phyloP scores from a whole-genome alignment of 768 basidiomycete species.

The Leccinum barrowsii region DNA sequence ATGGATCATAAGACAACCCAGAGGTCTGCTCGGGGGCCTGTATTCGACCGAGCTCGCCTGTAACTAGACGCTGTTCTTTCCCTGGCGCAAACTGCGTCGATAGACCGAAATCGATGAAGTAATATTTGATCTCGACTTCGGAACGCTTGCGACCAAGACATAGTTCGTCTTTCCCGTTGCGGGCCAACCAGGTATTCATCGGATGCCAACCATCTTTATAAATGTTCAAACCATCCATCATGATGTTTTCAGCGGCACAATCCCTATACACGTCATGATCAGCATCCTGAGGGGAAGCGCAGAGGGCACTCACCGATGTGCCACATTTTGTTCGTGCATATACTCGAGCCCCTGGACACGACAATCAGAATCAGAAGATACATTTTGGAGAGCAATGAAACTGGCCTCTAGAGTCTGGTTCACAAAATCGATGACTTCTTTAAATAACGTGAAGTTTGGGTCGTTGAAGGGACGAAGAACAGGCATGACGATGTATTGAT shows the following conservation, averaged over 20 bases:
- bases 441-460: constrained; percentile 21
- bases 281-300: no score
- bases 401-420: constrained; percentile 24
- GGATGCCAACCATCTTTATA: constrained; percentile 30
- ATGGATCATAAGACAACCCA: constrained; percentile 26
- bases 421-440: constrained; percentile 28
- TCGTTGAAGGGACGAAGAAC: constrained; percentile 22
- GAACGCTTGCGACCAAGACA: constrained; percentile 26
- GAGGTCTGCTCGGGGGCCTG: constrained; percentile 22
- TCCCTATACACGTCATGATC: constrained; percentile 14
- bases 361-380: background rate
- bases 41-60: constrained; percentile 6
- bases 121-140: constrained; percentile 27
- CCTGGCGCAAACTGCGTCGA: constrained; percentile 19
- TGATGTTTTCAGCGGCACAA: constrained; percentile 27
- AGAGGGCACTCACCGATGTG: constrained; percentile 29
- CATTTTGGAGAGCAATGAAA: no score
- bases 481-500: constrained; percentile 28
- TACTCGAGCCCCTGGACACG: constrained; percentile 30
- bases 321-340: constrained; percentile 34
- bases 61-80: background rate
- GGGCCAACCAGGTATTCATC: background rate
- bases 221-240: constrained; percentile 23
- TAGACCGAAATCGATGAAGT: constrained; percentile 38
- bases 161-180: constrained; percentile 2